Percentiles rank a stretch among this genome's conserved stretches.
phyloP scores from a whole-genome alignment of 208 protist species.

The Leptomonas seymouri region DNA sequence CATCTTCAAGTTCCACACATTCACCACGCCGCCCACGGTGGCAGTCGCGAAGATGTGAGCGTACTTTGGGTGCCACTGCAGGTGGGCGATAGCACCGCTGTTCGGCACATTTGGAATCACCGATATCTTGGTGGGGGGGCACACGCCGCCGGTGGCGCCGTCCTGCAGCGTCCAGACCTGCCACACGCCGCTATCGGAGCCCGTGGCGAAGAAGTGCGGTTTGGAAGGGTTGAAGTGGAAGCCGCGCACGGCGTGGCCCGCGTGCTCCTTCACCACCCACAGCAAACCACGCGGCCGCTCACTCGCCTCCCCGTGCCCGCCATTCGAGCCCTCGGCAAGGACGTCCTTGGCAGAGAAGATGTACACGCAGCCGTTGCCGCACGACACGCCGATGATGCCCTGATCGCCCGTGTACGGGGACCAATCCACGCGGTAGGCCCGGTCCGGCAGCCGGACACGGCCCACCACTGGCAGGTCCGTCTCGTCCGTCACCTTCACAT shows the following conservation, averaged over 20 bases:
- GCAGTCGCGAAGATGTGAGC: constrained; percentile 95
- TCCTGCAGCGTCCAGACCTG: constrained; percentile 93
- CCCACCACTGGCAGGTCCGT: constrained; percentile 68
- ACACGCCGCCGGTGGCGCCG: constrained; percentile 55
- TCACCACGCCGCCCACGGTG: constrained; percentile 81
- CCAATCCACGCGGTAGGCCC: constrained; percentile 80
- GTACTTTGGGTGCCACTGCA: constrained; percentile 86
- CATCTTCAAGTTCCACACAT: constrained; percentile 96
- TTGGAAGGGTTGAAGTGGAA: constrained; percentile 95
- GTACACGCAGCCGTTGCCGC: constrained; percentile 67
- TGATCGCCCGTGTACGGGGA: constrained; percentile 49
- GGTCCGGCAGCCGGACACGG: constrained; percentile 53
- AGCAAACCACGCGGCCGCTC: constrained; percentile 52
- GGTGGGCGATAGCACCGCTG: constrained; percentile 50
- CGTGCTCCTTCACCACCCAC: constrained; percentile 84
- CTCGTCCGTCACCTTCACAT: constrained; percentile 74
- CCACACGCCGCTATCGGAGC: constrained; percentile 67
- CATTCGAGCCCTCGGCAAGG: constrained; percentile 39
- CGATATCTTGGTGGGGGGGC: constrained; percentile 43
- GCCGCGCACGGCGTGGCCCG: constrained; percentile 68
- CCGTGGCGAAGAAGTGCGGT: constrained; percentile 83
- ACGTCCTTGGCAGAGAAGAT: constrained; percentile 64
- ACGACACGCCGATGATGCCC: constrained; percentile 77
- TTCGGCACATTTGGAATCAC: constrained; percentile 70
- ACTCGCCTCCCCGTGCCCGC: constrained; percentile 32